phyloP scores from a whole-genome alignment of 1,284 basidiomycete species.

The Irpex sp. region DNA sequence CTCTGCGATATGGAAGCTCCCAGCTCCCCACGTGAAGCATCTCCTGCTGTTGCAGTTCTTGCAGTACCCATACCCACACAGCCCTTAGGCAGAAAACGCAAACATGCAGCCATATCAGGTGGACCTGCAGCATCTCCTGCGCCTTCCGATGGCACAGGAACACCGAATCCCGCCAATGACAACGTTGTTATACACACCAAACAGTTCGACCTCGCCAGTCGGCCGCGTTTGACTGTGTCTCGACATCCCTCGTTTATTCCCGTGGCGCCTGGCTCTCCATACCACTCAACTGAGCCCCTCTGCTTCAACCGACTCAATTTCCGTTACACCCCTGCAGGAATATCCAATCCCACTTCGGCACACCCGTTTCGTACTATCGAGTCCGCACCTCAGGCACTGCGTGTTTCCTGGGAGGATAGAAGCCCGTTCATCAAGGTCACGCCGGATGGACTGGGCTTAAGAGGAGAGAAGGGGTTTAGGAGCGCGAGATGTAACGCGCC shows the following conservation, averaged over 20 bases:
- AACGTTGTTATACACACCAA: constrained; percentile 63
- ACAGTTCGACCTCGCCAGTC: constrained; percentile 69
- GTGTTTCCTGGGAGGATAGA: constrained; percentile 91
- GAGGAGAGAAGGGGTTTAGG: constrained; percentile 91
- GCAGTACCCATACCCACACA: constrained; percentile 21
- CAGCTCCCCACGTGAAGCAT: constrained; percentile 42
- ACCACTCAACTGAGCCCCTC: constrained; percentile 73
- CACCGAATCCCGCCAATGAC: constrained; percentile 34
- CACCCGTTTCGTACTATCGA: constrained; percentile 84
- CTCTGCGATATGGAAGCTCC: constrained; percentile 29
- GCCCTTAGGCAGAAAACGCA: constrained; percentile 45
- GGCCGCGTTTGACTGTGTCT: constrained; percentile 76
- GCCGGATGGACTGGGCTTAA: constrained; percentile 81
- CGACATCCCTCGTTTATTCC: constrained; percentile 75
- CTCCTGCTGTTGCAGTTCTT: constrained; percentile 39
- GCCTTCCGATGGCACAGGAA: constrained; percentile 47
- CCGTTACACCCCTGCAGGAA: constrained; percentile 86
- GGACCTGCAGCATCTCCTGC: constrained; percentile 47
- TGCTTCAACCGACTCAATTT: constrained; percentile 83
- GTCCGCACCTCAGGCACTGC: constrained; percentile 69
- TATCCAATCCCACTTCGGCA: constrained; percentile 66
- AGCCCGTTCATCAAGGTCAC: constrained; percentile 85
- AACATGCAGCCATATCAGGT: constrained; percentile 39
- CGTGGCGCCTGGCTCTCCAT: constrained; percentile 60
- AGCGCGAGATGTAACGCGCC: constrained; percentile 92